Evolutionary conservation across 495 filamentous ascomycete genomes (phyloP).

Genomic region (Amphirosellinia nigrospora): DNA sequence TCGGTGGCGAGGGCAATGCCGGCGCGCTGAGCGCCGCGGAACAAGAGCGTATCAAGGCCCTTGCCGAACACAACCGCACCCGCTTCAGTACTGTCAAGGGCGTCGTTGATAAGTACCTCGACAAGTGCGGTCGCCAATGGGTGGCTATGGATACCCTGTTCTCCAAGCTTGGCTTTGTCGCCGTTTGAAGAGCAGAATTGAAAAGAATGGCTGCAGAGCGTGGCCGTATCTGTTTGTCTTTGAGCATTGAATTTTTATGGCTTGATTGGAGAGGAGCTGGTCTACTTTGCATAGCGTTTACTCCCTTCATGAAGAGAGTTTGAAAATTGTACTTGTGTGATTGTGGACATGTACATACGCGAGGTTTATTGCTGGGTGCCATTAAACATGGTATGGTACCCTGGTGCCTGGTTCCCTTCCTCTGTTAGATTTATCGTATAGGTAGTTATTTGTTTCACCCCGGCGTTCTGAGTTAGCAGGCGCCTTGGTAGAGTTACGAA

Average conservation of each 20-base stretch:
- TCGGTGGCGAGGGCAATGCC: constrained; percentile 47
- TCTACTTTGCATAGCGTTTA: background rate
- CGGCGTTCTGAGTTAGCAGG: background rate
- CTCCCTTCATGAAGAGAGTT: background rate
- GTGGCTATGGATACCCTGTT: constrained; percentile 96
- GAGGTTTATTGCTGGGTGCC: background rate
- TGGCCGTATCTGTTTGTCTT: background rate
- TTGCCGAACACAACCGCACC: constrained; percentile 79
- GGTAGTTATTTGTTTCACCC: background rate
- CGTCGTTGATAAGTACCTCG: constrained; percentile 85
- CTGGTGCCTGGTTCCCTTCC: background rate
- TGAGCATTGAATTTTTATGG: background rate
- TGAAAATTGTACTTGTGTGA: background rate
- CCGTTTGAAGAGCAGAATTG: constrained; percentile 29
- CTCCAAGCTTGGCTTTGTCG: constrained; percentile 57
- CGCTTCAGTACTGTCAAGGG: constrained; percentile 76
- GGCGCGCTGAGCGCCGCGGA: constrained; percentile 44
- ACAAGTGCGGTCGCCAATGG: constrained; percentile 93
- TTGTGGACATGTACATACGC: constrained; percentile 4
- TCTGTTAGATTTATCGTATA: background rate
- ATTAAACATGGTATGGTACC: background rate
- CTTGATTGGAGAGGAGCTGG: background rate
- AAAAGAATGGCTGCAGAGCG: background rate
- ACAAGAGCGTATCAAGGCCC: constrained; percentile 63
- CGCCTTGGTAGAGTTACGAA: background rate